Evolutionary conservation across 129 eudicot species (phyloP).

Genomic region (Flaveria brownii): DNA sequence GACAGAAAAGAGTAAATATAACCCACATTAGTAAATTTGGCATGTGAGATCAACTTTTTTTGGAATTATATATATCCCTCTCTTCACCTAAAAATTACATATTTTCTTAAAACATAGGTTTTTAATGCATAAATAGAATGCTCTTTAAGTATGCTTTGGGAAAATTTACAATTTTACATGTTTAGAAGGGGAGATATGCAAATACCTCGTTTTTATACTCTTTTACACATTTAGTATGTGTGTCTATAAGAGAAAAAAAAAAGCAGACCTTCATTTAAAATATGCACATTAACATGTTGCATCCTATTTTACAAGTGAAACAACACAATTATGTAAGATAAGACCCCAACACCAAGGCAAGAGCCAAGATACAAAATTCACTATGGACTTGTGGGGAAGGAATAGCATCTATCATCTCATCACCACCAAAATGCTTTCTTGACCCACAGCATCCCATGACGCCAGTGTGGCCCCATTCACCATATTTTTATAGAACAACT

Average conservation of each 20-base stretch:
- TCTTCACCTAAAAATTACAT: too few relatives aligned
- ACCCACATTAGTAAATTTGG: not conserved
- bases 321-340: not conserved
- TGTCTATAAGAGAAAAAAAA: too few relatives aligned
- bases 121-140: too few relatives aligned
- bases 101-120: too few relatives aligned
- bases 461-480: constrained; percentile 34
- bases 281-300: not conserved
- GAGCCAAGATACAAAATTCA: constrained; percentile 28
- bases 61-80: too few relatives aligned
- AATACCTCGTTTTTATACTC: too few relatives aligned
- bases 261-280: not conserved
- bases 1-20: too few relatives aligned
- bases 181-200: too few relatives aligned
- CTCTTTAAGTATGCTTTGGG: too few relatives aligned
- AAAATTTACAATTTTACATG: too few relatives aligned
- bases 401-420: constrained; percentile 34
- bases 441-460: constrained; percentile 31
- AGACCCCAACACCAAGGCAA: constrained; percentile 28
- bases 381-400: constrained; percentile 12
- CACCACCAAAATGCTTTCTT: constrained; percentile 31
- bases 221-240: not conserved
- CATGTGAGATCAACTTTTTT: not conserved
- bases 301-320: not conserved
- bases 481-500: constrained; percentile 3